Evolutionary conservation across 768 basidiomycete species (phyloP), one percentile per base, ranked within the genome.

Genomic region (Leccinum uliginosum): DNA sequence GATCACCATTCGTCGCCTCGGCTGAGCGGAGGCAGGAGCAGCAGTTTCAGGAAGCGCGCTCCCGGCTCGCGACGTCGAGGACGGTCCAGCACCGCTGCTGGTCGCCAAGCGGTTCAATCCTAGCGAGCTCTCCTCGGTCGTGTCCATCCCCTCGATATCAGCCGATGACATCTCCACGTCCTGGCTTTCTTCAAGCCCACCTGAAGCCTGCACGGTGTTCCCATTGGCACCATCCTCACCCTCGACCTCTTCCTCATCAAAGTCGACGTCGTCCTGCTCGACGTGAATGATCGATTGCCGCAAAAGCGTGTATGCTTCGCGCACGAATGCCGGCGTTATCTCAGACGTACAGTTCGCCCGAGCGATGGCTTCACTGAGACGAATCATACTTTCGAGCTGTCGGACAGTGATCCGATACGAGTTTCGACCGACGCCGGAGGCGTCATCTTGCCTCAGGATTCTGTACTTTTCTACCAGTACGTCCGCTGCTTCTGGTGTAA

Each of bases 231-330:
- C 75, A 9, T 78, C 81, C 61, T 83, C 82, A 19, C 79, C 84
- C 53, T 81, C 78, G 2, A 81, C 73, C 56, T 93, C 93, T 65
- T 96, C 93, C 63, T 95, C 92, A 67, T 98, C 97, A 71, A 98
- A 91, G 69, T 97, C 93, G 66, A 99, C 87, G 65, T 98, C 96
- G 68, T 99, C 97, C 71, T 98, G 94, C 68, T 99, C 97, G 58
- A 99, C 95, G 67, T 98, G 97, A 65, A 99, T 98, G 73, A 99
- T 99, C 2, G 97, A 98, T 70, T 97, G 95, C 24, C 91, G 85
- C 12, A 99, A 78, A 19, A 99, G 86, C 44, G 85, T 86, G 74
- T 91, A 98, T 2, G 97, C 97, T 73, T 99, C 97, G 40, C 94
- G 86, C 21, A 99, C 96, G 69, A 96, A 95, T 3, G 83, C 87